Evolutionary conservation across 179 eudicot species (phyloP), one percentile per base, ranked within the genome.

Genomic region (Corrigiola litoralis): DNA sequence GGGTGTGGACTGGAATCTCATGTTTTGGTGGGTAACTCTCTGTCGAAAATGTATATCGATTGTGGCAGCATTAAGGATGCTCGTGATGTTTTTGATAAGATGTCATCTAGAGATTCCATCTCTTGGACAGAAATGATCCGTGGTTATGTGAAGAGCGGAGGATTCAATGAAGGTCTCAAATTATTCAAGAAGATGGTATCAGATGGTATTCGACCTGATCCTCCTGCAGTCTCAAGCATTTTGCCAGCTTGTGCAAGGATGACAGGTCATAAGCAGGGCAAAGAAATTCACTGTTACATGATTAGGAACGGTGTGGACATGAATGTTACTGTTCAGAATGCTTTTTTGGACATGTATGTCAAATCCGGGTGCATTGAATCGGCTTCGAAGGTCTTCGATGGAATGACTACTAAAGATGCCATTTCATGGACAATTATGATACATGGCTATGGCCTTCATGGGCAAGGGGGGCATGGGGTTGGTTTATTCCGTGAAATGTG

Each of bases 211-310:
- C 79, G 36, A 65, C 84, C 87, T 12, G 95, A 88, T 73, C 70
- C 72, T 21, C 73, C 68, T 24, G 81, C 91, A 34, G 45, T 80
- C n/a, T 66, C 84, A 25, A 83, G 83, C 72, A 66, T 85, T 56
- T 78, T 88, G 42, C 91, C 95, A 6, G 89, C 95, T 65, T 85
- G 91, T 73, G 88, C 87, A 13, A 85, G 95, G 75, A 79, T 85
- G 79, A 79, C 91, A 1, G 88, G 87, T 16, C 84, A 76, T 69
- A 88, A 85, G 72, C 81, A 85, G 58, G 95, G 95, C 3, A 83
- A 79, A 75, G 88, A 88, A 73, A 76, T 88, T 64, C 91, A 88
- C 42, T 80, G 85, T 48, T 79, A 80, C 75, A 69, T 85, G 76
- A 49, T 87, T 6, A 83, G 85, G 66, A 83, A 75, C 61, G 79